Percentiles rank a stretch among this genome's conserved stretches.
Conservation (phyloP, 768 basidiomycete species). For the Phlebiopsis flavidoalba region DNA sequence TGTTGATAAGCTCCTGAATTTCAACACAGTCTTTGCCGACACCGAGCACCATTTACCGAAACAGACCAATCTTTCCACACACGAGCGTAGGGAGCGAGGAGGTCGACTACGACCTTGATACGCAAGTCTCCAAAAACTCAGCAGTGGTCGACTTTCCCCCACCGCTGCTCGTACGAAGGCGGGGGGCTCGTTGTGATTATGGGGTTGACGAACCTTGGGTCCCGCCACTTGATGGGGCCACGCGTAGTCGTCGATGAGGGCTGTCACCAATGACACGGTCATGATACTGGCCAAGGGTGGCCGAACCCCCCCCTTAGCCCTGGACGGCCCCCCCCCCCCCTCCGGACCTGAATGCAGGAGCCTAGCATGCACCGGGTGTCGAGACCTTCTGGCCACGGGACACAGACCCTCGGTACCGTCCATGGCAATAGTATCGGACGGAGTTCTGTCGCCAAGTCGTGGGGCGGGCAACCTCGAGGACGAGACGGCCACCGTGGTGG, state of each 20-base stretch:
- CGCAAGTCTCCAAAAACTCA: slow-evolving; percentile 98
- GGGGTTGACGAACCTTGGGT: slow-evolving; percentile 77
- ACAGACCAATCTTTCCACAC: slow-evolving; percentile 99
- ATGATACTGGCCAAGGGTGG: slow-evolving; percentile 98
- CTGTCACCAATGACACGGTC: slow-evolving; percentile 99
- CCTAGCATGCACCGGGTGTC: slow-evolving; percentile 98
- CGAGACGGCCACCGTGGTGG: slow-evolving; percentile 92
- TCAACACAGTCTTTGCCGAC: slow-evolving; percentile 97
- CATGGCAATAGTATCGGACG: slow-evolving; percentile 99
- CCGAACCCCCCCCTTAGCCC: too few relatives aligned
- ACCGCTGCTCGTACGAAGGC: slow-evolving; percentile 98
- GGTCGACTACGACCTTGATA: slow-evolving; percentile 99
- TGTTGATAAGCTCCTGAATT: slow-evolving; percentile 99
- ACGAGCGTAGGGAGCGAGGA: slow-evolving; percentile 98
- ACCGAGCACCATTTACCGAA: slow-evolving; percentile 99
- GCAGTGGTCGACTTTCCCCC: slow-evolving; percentile 97
- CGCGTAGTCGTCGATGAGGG: slow-evolving; percentile 99
- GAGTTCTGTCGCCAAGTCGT: slow-evolving; percentile 99
- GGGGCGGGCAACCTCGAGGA: slow-evolving; percentile 98
- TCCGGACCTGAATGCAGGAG: slow-evolving; percentile 95
- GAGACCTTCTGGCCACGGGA: slow-evolving; percentile 96
- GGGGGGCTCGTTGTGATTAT: slow-evolving; percentile 98
- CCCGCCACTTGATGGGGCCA: slow-evolving; percentile 97
- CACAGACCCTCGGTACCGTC: slow-evolving; percentile 99
- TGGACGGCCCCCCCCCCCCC: too few relatives aligned